Percentiles rank a stretch among this genome's conserved stretches.
Evolutionary conservation across 2,329 filamentous ascomycete species (phyloP).

Genomic region (Venturia carpophila): DNA sequence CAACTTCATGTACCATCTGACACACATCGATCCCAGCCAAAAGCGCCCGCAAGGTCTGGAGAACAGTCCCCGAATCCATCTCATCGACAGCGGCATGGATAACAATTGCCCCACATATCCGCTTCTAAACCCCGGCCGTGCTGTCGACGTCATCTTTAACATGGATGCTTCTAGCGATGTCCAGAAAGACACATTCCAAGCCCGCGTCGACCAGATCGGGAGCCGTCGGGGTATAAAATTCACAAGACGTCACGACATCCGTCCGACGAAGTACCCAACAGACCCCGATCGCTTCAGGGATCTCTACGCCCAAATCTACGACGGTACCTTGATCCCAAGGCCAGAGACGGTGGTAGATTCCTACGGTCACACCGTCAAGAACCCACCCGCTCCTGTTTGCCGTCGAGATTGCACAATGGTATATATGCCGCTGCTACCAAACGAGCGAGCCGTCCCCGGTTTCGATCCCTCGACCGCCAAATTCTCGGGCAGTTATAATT

Average conservation of each 20-base stretch:
- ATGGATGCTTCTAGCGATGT: constrained; percentile 30
- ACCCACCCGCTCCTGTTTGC: constrained; percentile 26
- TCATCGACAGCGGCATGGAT: constrained; percentile 31
- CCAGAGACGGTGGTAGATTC: constrained; percentile 26
- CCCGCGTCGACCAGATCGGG: constrained; percentile 30
- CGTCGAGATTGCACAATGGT: constrained; percentile 26
- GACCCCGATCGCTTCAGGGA: constrained; percentile 27
- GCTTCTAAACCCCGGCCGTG: constrained; percentile 25
- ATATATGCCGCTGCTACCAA: constrained; percentile 27
- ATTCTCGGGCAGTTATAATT: too few species aligned
- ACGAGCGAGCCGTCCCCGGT: constrained; percentile 23
- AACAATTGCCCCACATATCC: constrained; percentile 31
- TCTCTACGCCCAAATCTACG: constrained; percentile 28
- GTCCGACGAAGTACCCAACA: constrained; percentile 18
- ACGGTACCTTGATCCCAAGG: constrained; percentile 22
- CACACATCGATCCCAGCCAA: background rate
- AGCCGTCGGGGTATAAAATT: constrained; percentile 28
- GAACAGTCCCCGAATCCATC: constrained; percentile 30
- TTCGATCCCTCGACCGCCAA: too few species aligned
- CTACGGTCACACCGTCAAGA: constrained; percentile 26
- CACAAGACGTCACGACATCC: constrained; percentile 25
- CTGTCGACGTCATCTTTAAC: constrained; percentile 29
- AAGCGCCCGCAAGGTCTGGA: constrained; percentile 26
- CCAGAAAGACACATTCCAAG: constrained; percentile 29
- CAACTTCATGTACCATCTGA: too few species aligned